A percentile compares a stretch with the other conserved stretches of the same genome.
phyloP scores from a whole-genome alignment of 1,284 basidiomycete species.

The Sanguinoderma infundibulare region DNA sequence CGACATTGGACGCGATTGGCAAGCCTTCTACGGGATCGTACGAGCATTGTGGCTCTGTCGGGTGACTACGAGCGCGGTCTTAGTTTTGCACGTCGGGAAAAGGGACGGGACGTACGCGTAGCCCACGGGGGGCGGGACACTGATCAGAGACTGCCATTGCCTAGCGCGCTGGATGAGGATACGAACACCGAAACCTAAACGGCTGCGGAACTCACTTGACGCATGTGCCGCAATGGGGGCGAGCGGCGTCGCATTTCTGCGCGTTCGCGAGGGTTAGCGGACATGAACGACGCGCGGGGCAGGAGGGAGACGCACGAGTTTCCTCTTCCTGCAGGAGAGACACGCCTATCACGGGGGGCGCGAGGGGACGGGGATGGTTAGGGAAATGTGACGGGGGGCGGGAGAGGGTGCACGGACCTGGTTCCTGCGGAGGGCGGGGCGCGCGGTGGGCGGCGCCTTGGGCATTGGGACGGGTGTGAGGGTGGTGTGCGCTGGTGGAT shows the following conservation, averaged over 20 bases:
- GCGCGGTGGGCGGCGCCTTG: conserved; percentile 51
- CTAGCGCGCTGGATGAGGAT: conserved; percentile 36
- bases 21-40: conserved; percentile 86
- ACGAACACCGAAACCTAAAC: neutral
- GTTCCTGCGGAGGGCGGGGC: conserved; percentile 76
- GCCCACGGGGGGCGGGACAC: conserved; percentile 78
- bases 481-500: neutral
- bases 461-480: conserved; percentile 56
- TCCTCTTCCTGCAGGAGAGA: conserved; percentile 78
- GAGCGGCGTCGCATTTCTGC: conserved; percentile 83
- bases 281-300: conserved; percentile 12
- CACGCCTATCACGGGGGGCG: conserved; percentile 62
- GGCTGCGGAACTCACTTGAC: conserved; percentile 61
- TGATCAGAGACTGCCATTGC: conserved; percentile 79
- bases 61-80: conserved; percentile 57
- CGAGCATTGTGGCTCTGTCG: conserved; percentile 76
- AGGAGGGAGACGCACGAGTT: conserved; percentile 58
- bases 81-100: conserved; percentile 2
- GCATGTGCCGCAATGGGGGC: conserved; percentile 83
- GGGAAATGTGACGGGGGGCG: conserved; percentile 8
- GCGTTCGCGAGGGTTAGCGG: conserved; percentile 5
- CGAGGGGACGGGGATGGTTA: neutral
- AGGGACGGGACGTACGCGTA: conserved; percentile 63
- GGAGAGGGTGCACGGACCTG: conserved; percentile 50
- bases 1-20: conserved; percentile 70